Base-by-base conservation (phyloP, 495 filamentous ascomycete species). In the Penicillium psychrofluorescens region DNA sequence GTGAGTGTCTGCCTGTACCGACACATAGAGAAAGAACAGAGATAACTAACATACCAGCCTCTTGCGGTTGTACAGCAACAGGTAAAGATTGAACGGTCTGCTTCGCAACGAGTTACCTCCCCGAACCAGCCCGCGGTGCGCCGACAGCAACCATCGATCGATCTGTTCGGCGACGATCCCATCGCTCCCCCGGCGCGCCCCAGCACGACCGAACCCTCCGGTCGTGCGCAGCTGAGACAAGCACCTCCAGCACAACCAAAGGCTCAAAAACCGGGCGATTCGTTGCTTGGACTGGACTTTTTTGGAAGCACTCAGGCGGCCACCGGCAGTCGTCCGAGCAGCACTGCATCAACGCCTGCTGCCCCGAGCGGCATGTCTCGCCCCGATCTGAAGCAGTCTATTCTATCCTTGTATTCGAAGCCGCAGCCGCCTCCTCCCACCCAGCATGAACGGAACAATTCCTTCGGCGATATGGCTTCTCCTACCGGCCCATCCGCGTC, bases 301-400 rank as follows among this genome's bases (percentile, higher is more conserved):
- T 82, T 97, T 49, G 92, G 88, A 35, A 77, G 77, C 36, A 60
- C 81, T 14, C 67, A 82, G 32, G 67, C 84, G 10, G 70, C 84
- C 1, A 72, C 85, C 11, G 77, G 78, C 33, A 72, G 62, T 37
- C 78, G 89, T 36, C 86, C 90, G 6, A 73, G 80, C 6, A 92
- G 85, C 62, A 83, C 83, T 10, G 75, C 77, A 30, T 78, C 84
- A 13, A 79, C 78, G 15, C 67, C 76, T 28, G 64, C 76, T 8
- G 70, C 73, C 13, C 55, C 76, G 6, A 67, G 67, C 12, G 71
- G 72, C 28, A 80, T 86, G 51, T 95, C 90, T 35, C 75, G 92
- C 33, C 91, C 94, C 1, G 92, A 98, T 62, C 71, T 98, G 33
- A 97, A 97, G 62, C 90, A 95, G 61, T 96, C 91, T 10, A 98